Conservation (phyloP, 441 rosid species). For the Euphorbia schlechtendalii region DNA sequence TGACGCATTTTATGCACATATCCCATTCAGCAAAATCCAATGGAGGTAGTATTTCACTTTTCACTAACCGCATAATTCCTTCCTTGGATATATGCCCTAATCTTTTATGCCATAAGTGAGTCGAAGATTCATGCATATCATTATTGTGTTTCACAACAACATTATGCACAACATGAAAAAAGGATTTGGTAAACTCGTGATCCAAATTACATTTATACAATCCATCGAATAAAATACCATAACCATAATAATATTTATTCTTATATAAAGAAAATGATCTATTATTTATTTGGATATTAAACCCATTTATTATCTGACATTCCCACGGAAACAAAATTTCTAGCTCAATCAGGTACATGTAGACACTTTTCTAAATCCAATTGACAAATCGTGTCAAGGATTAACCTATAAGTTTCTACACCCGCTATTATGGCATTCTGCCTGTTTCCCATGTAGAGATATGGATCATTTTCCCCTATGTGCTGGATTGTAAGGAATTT, state of each 20-base stretch:
- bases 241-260: too few relatives aligned
- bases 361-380: too few relatives aligned
- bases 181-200: not conserved
- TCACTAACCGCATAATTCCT: not conserved
- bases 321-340: not conserved
- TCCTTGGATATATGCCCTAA: not conserved
- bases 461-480: too few relatives aligned
- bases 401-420: too few relatives aligned
- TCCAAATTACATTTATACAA: not conserved
- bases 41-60: not conserved
- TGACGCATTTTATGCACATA: not conserved
- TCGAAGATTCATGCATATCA: not conserved
- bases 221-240: too few relatives aligned
- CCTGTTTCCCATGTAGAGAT: conserved; percentile 2
- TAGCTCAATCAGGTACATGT: not conserved
- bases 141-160: not conserved
- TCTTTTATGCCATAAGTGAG: not conserved
- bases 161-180: not conserved
- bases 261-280: not conserved
- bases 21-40: not conserved
- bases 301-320: not conserved
- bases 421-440: not conserved
- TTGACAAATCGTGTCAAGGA: too few relatives aligned
- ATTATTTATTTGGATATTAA: not conserved
- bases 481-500: not conserved